A percentile compares a stretch with the other conserved stretches of the same genome.
phyloP scores from a whole-genome alignment of 2,329 filamentous ascomycete species.

The Ophiosphaerella korrae region DNA sequence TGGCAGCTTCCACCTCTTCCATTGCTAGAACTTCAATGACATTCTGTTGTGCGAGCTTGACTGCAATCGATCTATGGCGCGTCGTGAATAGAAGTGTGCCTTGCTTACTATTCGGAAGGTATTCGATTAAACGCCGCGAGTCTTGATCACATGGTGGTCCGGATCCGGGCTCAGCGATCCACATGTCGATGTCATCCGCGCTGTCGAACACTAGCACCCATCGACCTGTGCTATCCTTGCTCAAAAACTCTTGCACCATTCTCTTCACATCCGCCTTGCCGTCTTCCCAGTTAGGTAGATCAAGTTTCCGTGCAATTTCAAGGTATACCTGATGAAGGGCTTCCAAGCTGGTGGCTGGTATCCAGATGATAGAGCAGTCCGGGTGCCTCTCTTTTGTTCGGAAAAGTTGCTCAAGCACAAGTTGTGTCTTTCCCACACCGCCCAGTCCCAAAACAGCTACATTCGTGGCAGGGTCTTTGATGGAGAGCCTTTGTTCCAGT shows the following conservation, averaged over 20 bases:
- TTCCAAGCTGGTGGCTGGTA: constrained; percentile 14
- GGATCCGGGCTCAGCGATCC: neutral
- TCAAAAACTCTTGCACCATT: neutral
- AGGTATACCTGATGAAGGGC: constrained; percentile 11
- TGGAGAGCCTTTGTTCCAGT: constrained; percentile 19
- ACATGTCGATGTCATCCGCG: constrained; percentile 45
- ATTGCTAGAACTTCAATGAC: constrained; percentile 19
- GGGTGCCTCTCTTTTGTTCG: constrained; percentile 8
- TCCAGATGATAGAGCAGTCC: constrained; percentile 19
- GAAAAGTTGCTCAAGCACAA: constrained; percentile 34
- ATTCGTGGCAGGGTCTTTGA: constrained; percentile 11
- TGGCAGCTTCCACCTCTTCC: neutral
- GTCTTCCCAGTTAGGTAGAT: neutral
- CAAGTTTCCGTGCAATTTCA: neutral
- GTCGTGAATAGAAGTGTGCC: constrained; percentile 40
- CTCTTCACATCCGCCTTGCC: neutral
- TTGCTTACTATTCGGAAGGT: constrained; percentile 34
- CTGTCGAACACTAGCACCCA: constrained; percentile 54
- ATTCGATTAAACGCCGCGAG: constrained; percentile 12
- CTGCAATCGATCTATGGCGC: neutral
- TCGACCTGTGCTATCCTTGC: neutral
- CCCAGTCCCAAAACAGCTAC: constrained; percentile 15
- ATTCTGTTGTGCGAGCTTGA: constrained; percentile 6
- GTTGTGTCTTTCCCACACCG: constrained; percentile 27
- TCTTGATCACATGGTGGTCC: neutral